Base-by-base conservation (phyloP, 176 grass and related monocot genomes). In the Oryza brachyantha region DNA sequence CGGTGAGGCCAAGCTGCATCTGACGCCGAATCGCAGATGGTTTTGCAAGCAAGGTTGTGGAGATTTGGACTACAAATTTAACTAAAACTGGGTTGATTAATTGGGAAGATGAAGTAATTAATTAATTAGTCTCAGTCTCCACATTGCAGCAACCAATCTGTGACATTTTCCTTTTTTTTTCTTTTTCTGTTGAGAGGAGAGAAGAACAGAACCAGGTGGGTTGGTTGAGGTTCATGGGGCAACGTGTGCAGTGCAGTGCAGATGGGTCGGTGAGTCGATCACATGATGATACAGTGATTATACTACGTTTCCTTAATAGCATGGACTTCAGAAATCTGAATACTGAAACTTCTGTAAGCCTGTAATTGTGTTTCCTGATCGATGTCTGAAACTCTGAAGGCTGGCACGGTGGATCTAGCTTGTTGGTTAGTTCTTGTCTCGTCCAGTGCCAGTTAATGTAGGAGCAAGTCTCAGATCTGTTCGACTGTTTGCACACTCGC, bases 171-270 rank as follows among this genome's bases (percentile, higher is more conserved):
- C 6, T 36, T 36, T 36, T 4, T 2, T 32, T 32, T 32, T 57
- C 36, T 64, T 35, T 57, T 1, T 29, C 58, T 79, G 19, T 58
- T 7, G 36, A 76, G 17, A 67, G 9, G 61, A 27, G 61, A 29
- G 50, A 61, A 70, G 73, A 62, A 38, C 64, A 76, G 48, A 76
- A 36, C n/a, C 73, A 77, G 73, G 40, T 28, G 65, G 28, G n/a
- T 29, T 31, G 40, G 34, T 12, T 1, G 21, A 2, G 40, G 34
- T 12, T 1, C 28, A 2, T 83, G 45, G 63, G 27, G 52, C 31
- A 76, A 46, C 4, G 62, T 5, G 72, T 10, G 73, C n/a, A n/a
- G n/a, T n/a, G n/a, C n/a, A n/a, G n/a, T n/a, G n/a, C 63, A n/a
- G 48, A 48, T 59, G 50, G 67, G 74, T 36, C 57, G 74, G 66